Conservation (phyloP, 768 basidiomycete species). For the Termitomyces sp. region DNA sequence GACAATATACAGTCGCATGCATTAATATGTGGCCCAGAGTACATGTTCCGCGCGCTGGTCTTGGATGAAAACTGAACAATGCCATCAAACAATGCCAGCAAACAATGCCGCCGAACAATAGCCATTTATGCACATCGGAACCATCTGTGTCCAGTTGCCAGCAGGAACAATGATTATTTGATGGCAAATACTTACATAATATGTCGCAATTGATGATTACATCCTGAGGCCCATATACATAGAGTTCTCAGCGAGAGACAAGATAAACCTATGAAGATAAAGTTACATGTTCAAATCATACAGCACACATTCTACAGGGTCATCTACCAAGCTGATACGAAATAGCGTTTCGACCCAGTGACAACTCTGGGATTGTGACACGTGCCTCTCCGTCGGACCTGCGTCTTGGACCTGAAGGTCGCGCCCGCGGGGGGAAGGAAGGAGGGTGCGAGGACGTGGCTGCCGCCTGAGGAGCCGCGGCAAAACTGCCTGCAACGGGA, state of each 20-base stretch:
- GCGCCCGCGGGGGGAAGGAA: constrained; percentile 17
- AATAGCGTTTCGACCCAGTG: background rate
- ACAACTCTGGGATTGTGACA: background rate
- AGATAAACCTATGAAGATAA: too few species aligned
- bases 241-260: too few species aligned
- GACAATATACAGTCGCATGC: background rate
- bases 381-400: constrained; percentile 12
- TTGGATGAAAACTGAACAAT: constrained; percentile 1
- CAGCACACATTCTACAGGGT: constrained; percentile 3
- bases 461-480: background rate
- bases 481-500: background rate
- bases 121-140: background rate
- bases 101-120: constrained; percentile 8
- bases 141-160: background rate
- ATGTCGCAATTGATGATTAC: too few species aligned
- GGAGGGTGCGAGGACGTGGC: background rate
- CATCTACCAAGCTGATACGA: background rate
- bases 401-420: constrained; percentile 32
- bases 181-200: too few species aligned
- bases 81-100: background rate
- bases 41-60: background rate
- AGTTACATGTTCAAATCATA: background rate
- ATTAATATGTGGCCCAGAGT: background rate
- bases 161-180: background rate
- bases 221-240: too few species aligned